Evolutionary conservation across 805 yeast species (phyloP), one percentile per base, ranked within the genome.

Genomic region (Metschnikowia henanensis): DNA sequence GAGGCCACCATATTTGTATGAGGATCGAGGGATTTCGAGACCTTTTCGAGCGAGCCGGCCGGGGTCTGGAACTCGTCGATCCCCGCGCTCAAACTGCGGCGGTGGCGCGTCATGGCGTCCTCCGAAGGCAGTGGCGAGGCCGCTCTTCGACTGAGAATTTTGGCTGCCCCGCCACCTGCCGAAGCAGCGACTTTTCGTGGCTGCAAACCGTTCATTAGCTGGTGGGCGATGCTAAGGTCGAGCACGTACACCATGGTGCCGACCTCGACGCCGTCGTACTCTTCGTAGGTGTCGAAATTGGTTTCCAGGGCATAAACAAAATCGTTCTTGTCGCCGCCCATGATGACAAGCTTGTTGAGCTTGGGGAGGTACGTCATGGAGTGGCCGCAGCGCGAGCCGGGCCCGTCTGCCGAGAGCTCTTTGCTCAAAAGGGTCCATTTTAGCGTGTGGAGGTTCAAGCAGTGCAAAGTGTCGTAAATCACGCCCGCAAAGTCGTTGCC

Each of bases 301-400:
- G 53, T 70, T 6, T 65, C 69, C 46, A 72, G 75, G 20, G 72
- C 72, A 21, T 68, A 59, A 35, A 83, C 81, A 56, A 78, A 82
- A 58, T 87, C 92, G 50, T 80, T 77, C 52, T 81, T 77, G 63
- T 89, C 96, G 46, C 99, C 98, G 34, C 99, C 99, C 87, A 95
- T 83, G 13, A 92, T 79, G 10, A 91, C 60, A 28, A 92, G 58
- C 64, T 83, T 87, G 57, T 87, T 80, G 48, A 79, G 79, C 20
- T 73, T 77, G 37, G 83, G 71, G 43, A 86, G 63, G 41, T 80
- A 83, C 1, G 97, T 82, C 66, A 92, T 69, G 6, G 96, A 81
- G 65, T 94, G 99, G 8, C 98, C 98, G 49, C 92, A 87, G 55
- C 97, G 79, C 12, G 94, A 81, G 35, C 91, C 87, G 1, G 97